Evolutionary conservation across 2,329 filamentous ascomycete genomes (phyloP).

Genomic region (Septoria linicola): DNA sequence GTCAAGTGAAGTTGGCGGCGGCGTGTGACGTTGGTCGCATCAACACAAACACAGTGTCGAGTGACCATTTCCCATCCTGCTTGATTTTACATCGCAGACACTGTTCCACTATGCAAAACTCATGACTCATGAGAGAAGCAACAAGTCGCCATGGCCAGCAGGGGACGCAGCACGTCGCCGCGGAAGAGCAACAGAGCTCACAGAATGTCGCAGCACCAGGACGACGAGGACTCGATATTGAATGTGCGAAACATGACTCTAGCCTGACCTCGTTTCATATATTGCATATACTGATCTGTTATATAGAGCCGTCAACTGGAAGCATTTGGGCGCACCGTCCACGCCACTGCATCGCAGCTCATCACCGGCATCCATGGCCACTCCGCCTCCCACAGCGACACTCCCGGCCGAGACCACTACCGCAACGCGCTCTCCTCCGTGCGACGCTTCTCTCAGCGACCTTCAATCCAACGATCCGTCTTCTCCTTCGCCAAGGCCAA

Average conservation of each 20-base stretch:
- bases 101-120: too few relatives aligned
- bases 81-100: too few relatives aligned
- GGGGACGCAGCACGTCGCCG: slow-evolving; percentile 35
- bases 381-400: slow-evolving; percentile 48
- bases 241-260: slow-evolving; percentile 17
- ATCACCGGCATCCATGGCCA: slow-evolving; percentile 51
- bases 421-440: slow-evolving; percentile 84
- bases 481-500: slow-evolving; percentile 88
- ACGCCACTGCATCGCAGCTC: slow-evolving; percentile 85
- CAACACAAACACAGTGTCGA: too few relatives aligned
- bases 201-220: slow-evolving; percentile 16
- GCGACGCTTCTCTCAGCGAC: slow-evolving; percentile 81
- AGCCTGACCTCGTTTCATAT: background rate
- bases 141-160: slow-evolving; percentile 25
- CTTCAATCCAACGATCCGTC: slow-evolving; percentile 80
- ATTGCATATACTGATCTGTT: background rate
- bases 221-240: slow-evolving; percentile 30
- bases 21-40: too few relatives aligned
- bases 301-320: slow-evolving; percentile 79
- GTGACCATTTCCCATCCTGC: too few relatives aligned
- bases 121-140: slow-evolving; percentile 8
- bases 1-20: too few relatives aligned
- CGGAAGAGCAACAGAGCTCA: slow-evolving; percentile 17
- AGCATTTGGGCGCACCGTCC: slow-evolving; percentile 91
- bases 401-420: slow-evolving; percentile 61